Evolutionary conservation across 129 eudicot genomes (phyloP).

Genomic region (Saposhnikovia divaricata): DNA sequence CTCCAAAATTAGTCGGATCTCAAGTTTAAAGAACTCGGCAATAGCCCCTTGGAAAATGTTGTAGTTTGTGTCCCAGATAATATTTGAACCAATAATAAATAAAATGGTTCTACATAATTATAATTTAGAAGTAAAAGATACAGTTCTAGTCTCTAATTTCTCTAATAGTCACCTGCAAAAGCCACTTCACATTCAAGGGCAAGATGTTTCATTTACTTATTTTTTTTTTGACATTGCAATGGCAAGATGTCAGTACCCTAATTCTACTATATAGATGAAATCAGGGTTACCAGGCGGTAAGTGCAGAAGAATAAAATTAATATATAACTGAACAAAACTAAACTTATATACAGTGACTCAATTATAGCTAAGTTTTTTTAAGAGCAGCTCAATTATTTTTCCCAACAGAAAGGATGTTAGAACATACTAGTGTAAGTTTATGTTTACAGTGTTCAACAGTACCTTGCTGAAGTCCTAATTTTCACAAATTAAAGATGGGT

Average conservation of each 20-base stretch:
- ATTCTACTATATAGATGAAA: constrained; percentile 27
- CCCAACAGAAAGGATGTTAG: not conserved
- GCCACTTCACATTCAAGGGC: constrained; percentile 86
- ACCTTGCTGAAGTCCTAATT: constrained; percentile 67
- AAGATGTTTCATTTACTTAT: constrained; percentile 38
- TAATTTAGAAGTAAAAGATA: no score
- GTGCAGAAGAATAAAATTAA: not conserved
- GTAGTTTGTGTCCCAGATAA: no score
- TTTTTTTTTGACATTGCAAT: no score
- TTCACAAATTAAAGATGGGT: constrained; percentile 40
- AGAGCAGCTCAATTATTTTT: no score
- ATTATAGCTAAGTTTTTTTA: no score
- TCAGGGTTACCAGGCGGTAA: not conserved
- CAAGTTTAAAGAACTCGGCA: no score
- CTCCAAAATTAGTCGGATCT: no score
- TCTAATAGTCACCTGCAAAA: constrained; percentile 27
- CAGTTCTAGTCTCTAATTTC: not conserved
- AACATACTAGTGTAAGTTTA: not conserved
- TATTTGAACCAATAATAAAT: not conserved
- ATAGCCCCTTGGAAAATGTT: no score
- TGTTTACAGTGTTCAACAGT: not conserved
- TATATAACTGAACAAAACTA: no score
- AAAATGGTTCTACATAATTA: not conserved
- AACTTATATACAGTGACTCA: not conserved
- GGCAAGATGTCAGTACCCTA: constrained; percentile 43